Evolutionary conservation across 2,329 filamentous ascomycete genomes (phyloP), one percentile per base, ranked within the genome.

Genomic region (Zymoseptoria crescenta): DNA sequence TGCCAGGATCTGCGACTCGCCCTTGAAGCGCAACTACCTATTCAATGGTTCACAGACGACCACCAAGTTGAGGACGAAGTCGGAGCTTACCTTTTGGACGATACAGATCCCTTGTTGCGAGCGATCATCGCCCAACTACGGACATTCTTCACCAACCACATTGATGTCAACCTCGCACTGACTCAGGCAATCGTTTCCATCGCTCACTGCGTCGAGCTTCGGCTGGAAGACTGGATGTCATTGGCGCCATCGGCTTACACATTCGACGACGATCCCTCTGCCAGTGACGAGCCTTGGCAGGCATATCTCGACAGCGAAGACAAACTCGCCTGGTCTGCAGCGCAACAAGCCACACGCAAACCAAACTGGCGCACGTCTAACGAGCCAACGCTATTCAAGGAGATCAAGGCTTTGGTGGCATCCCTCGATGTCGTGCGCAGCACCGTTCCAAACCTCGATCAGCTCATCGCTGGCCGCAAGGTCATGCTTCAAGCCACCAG

Each of bases 161-260:
- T 97, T 2, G 91, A 96, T 67, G 92, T 89, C 2, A 99, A 99
- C 66, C 77, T 99, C 3, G 88, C 88, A 0, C 79, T 96, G 1
- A 97, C 93, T 0, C 89, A 95, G 68, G 83, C 88, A 0, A 79
- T 97, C 50, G 83, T 95, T 28, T 88, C 90, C 64, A 79, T 99
- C 49, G 89, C 89, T 9, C 85, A 89, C 0, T 97, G 94, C 67
- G 88, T 91, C 5, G 88, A 89, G 63, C 87, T 96, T 69, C 85
- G 86, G 20, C 80, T 96, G 10, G 91, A 96, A 69, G 88, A 89
- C n/a, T 99, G 94, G 93, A 77, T 97, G 29, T 78, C 93, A 76
- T n/a, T 68, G 1, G 52, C 67, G 55, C 59, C 66, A n/a, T 52
- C 59, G n/a, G 52, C 49, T 13, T 68, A 68, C 35, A 53, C 52